Base-by-base conservation (phyloP, 192 early-diverging fungal genomes). In the Coemansia sp. region DNA sequence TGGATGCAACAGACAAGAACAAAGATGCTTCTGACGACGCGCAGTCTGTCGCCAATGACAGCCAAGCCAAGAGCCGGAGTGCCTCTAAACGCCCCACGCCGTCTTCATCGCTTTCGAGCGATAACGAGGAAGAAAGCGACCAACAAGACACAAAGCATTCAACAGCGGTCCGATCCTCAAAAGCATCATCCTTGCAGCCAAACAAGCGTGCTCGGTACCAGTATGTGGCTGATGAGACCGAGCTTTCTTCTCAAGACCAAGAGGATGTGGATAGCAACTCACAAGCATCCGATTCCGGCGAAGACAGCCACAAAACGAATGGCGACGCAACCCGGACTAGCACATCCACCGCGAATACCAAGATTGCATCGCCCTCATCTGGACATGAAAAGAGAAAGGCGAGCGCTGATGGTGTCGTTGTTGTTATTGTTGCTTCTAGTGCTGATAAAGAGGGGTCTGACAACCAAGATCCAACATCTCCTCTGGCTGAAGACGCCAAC, bases 401-500 rank as follows among this genome's bases (percentile, higher is more conserved):
- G 8, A 41, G 15, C 9, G 39, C 2, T 18, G n/a, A 26, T 26
- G 26, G 3, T 26, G 26, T 26, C 26, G 26, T 26, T 26, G 26
- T 26, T 26, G 26, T 26, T 26, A 26, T 26, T 26, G 26, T 3
- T 26, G 26, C 26, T 3, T 26, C 26, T 26, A 3, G 3, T 26
- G 26, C 15, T 40, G 57, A 7, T 40, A 8, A 37, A 6, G 21
- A 54, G 16, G 57, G 57, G 18, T 66, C 19, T 40, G 63, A 63
- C 59, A 66, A 64, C 41, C 56, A 22, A 41, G 45, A 52, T 15
- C 36, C 6, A 5, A 43, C 18, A 18, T 15, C 62, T 37, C 62
- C 32, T n/a, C 49, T 49, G 19, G 63, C 63, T 54, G 45, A 65
- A 41, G 63, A 41, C 16, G 36, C 22, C 15, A 59, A 59, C 22